These are phyloP conservation scores for Aspergillus aculeatus DNA, from an alignment of 2,329 filamentous ascomycete genomes.

Conservation along the genomic window DNA sequence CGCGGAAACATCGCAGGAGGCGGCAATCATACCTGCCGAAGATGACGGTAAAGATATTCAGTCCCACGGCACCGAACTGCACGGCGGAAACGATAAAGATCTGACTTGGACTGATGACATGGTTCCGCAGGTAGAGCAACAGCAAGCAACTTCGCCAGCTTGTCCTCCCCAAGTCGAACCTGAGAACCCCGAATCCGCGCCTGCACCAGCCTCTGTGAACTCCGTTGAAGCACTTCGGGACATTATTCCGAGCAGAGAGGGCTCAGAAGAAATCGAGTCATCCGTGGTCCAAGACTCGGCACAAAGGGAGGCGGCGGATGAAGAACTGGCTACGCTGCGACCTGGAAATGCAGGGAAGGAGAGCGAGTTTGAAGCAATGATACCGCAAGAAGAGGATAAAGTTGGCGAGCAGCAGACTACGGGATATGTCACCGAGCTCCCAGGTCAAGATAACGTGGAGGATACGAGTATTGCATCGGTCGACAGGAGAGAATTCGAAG, in stretches of 20 bases:
- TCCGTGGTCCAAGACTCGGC: conserved; percentile 9
- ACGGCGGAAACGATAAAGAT: conserved; percentile 37
- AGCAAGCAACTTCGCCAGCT: conserved; percentile 34
- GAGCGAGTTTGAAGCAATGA: neutral
- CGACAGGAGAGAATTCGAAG: neutral
- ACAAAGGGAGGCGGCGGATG: conserved; percentile 2
- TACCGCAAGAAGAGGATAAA: neutral
- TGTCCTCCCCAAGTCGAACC: conserved; percentile 32
- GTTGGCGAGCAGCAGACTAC: neutral
- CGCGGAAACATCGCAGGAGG: conserved; percentile 25
- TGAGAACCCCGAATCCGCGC: conserved; percentile 24
- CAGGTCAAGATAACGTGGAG: neutral
- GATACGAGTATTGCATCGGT: neutral
- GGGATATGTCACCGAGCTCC: neutral
- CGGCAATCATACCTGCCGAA: conserved; percentile 36
- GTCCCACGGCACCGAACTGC: conserved; percentile 41
- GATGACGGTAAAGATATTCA: conserved; percentile 48
- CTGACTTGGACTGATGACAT: conserved; percentile 47
- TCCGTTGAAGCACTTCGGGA: conserved; percentile 18
- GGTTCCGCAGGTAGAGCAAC: conserved; percentile 45
- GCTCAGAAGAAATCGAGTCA: conserved; percentile 3
- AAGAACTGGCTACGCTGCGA: neutral
- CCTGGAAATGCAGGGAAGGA: neutral
- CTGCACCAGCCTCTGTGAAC: conserved; percentile 11
- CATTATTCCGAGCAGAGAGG: conserved; percentile 4